A percentile compares a stretch with the other conserved stretches of the same genome.
Conservation (phyloP, 352 stramenopile genomes). For the Globisporangium radiosum region DNA sequence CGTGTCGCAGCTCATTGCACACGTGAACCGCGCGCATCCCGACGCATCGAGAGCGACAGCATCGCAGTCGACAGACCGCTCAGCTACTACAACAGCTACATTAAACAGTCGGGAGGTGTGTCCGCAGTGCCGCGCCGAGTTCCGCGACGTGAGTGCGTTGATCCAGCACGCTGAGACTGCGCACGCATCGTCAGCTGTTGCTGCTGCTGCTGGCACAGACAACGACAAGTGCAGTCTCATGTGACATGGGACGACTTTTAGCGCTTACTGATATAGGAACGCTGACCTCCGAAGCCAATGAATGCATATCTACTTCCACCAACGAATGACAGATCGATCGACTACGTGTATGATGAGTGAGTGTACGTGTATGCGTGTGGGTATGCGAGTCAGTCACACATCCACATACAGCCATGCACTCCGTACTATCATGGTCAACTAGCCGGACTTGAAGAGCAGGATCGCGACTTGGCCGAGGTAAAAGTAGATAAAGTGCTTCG, state of each 20-base stretch:
- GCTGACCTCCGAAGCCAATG: too few relatives aligned
- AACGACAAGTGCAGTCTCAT: constrained; percentile 62
- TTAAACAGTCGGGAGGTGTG: constrained; percentile 38
- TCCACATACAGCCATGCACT: too few relatives aligned
- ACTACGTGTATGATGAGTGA: too few relatives aligned
- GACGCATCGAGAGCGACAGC: constrained; percentile 17
- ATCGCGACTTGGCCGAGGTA: constrained; percentile 93
- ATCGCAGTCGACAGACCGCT: background rate
- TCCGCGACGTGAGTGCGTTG: constrained; percentile 41
- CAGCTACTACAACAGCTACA: too few relatives aligned
- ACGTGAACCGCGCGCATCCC: constrained; percentile 66
- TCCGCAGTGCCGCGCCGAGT: constrained; percentile 57
- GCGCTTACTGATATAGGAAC: too few relatives aligned
- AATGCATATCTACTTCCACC: too few relatives aligned
- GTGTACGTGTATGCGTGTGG: too few relatives aligned
- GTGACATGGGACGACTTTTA: constrained; percentile 14
- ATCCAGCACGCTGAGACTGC: constrained; percentile 59
- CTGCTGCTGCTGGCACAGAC: constrained; percentile 12
- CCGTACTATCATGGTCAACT: background rate
- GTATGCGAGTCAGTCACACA: too few relatives aligned
- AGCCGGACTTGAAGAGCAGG: constrained; percentile 91
- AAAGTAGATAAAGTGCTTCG: constrained; percentile 95
- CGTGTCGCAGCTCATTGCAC: constrained; percentile 63
- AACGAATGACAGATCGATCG: too few relatives aligned
- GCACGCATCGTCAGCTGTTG: constrained; percentile 19